Evolutionary conservation across 2,329 filamentous ascomycete species (phyloP), one percentile per base, ranked within the genome.

Genomic region (Alternaria hordeiaustralica): DNA sequence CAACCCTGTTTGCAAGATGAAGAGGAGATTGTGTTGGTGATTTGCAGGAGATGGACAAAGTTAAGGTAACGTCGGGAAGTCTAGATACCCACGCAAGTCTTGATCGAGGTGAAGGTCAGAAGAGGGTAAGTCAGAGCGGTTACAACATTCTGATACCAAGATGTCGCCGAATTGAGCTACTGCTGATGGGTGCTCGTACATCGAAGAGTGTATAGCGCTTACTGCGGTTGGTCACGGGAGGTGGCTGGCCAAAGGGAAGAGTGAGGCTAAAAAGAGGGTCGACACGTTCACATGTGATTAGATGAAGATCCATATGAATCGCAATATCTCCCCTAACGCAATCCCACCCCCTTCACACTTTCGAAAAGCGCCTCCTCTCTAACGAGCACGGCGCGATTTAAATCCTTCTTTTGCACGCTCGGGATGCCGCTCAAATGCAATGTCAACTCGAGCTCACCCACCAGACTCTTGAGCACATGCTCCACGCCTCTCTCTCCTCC

Each of bases 401-500:
- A 25, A 26, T 71, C 60, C 23, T 69, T 65, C 55, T 68, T 70
- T 9, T 49, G 46, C 20, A 70, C 72, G 43, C 68, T 69, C 21
- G 58, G 65, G 28, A 75, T 72, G 2, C 72, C 74, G 12, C 66
- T 63, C 45, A 75, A 44, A 55, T 74, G 73, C 58, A 75, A 41
- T 8, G 70, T 76, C 58, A 73, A 56, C 54, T 77, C 72, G 23
- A 77, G 55, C 28, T 72, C 64, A 9, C 66, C 68, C 7, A 69
- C 51, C 26, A 69, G 60, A 51, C 63, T 69, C 60, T 68, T 71
- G 43, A 75, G 50, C 26, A 76, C 75, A 57, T 75, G 69, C 64
- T 83, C 83, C 2, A 86, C 88, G 10, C 88, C 88, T 44, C 83
- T 79, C 69, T 84, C 82, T 6, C 87, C 88, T 6, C 82, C 84